Conservation (phyloP, 2,329 filamentous ascomycete species). For the Botrytis elliptica region DNA sequence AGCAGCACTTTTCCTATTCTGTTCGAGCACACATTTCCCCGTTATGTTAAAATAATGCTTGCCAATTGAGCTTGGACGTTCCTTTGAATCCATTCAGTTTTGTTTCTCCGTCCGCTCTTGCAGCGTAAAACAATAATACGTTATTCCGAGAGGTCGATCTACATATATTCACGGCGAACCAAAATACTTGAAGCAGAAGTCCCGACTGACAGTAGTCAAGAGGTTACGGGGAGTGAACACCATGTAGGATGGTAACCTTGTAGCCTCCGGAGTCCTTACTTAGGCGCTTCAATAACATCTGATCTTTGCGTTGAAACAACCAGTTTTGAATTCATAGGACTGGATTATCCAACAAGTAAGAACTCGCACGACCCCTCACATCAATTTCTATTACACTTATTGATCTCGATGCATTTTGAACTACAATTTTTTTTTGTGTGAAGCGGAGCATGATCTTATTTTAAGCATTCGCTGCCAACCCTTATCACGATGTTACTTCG, state of each 20-base stretch:
- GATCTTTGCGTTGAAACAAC: background rate
- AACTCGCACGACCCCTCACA: background rate
- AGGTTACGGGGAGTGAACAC: background rate
- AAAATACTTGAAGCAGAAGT: background rate
- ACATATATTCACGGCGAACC: background rate
- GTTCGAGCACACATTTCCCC: background rate
- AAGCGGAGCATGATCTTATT: background rate
- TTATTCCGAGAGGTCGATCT: background rate
- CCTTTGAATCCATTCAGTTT: background rate
- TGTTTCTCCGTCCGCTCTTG: background rate
- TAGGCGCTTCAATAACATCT: background rate
- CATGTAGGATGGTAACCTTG: background rate
- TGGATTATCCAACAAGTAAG: background rate
- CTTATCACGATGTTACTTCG: constrained; percentile 2
- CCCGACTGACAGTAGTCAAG: background rate
- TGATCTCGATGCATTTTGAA: constrained; percentile 5
- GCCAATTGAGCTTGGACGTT: background rate
- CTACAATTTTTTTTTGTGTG: background rate
- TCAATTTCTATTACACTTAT: background rate
- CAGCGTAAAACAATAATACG: background rate
- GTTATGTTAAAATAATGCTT: background rate
- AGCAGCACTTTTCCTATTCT: background rate
- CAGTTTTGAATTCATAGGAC: background rate
- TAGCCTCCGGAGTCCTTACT: background rate
- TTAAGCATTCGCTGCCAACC: background rate